phyloP scores from a whole-genome alignment of 1,284 basidiomycete species.

The Trichosporon asahii region DNA sequence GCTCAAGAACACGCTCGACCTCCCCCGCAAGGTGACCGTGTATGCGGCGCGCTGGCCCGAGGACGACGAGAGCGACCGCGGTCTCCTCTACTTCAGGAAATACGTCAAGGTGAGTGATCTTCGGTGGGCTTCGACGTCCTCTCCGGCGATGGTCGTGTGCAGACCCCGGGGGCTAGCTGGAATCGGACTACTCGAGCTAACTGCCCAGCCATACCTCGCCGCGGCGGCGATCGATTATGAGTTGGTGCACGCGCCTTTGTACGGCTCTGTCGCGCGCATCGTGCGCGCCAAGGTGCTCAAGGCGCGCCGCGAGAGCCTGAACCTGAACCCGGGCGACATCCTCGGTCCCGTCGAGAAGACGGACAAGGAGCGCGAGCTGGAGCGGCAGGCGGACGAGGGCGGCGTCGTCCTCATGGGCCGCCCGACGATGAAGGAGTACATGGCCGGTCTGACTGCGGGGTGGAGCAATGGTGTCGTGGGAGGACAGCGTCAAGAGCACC shows the following conservation, averaged over 20 bases:
- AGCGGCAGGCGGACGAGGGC: slow-evolving; percentile 69
- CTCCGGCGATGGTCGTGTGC: too few relatives aligned
- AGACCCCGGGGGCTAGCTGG: not conserved
- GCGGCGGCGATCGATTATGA: slow-evolving; percentile 93
- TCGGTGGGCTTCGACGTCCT: too few relatives aligned
- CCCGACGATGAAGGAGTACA: slow-evolving; percentile 89
- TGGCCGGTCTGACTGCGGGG: slow-evolving; percentile 77
- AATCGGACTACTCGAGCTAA: slow-evolving; percentile 1
- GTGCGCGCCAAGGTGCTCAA: slow-evolving; percentile 59
- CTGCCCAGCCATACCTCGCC: slow-evolving; percentile 78
- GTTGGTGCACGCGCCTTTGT: slow-evolving; percentile 72
- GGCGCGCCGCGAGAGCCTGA: slow-evolving; percentile 53
- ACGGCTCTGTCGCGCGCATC: slow-evolving; percentile 69
- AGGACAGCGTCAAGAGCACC: slow-evolving; percentile 69
- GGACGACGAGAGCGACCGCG: slow-evolving; percentile 85
- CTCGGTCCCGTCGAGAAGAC: slow-evolving; percentile 62
- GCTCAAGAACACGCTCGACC: slow-evolving; percentile 61
- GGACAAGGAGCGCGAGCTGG: slow-evolving; percentile 52
- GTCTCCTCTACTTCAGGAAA: slow-evolving; percentile 83
- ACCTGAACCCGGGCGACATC: slow-evolving; percentile 59
- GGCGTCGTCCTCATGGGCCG: slow-evolving; percentile 85
- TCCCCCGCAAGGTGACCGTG: slow-evolving; percentile 77
- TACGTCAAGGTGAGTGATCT: slow-evolving; percentile 78
- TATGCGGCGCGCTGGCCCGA: slow-evolving; percentile 88
- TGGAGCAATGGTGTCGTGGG: slow-evolving; percentile 73